These are phyloP conservation scores for Picochlorum sp. DNA, from an alignment of 139 green algal species.

Conservation along the genomic window DNA sequence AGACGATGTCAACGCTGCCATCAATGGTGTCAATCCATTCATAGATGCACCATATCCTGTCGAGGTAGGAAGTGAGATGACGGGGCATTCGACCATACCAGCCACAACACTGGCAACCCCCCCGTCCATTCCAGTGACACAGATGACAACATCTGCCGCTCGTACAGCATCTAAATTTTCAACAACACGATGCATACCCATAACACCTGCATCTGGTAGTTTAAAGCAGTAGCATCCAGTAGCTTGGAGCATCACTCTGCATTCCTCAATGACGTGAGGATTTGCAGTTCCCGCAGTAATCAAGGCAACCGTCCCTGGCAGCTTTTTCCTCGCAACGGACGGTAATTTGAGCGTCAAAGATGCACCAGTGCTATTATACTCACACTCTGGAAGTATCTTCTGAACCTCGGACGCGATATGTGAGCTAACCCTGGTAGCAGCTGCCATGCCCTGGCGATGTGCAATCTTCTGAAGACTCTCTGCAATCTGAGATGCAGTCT, in stretches of 20 bases:
- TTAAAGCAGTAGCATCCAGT: slow-evolving; percentile 53
- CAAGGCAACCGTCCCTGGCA: slow-evolving; percentile 63
- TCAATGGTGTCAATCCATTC: slow-evolving; percentile 46
- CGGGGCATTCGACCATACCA: slow-evolving; percentile 65
- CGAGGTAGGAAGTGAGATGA: slow-evolving; percentile 58
- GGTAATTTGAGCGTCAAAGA: slow-evolving; percentile 24
- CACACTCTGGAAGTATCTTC: slow-evolving; percentile 19
- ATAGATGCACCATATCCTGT: slow-evolving; percentile 58
- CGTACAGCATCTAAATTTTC: slow-evolving; percentile 39
- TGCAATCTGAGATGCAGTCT: slow-evolving; percentile 41
- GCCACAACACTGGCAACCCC: slow-evolving; percentile 59
- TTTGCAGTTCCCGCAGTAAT: slow-evolving; percentile 60
- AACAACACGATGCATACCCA: slow-evolving; percentile 45
- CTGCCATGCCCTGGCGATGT: slow-evolving; percentile 34
- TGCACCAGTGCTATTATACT: slow-evolving; percentile 41
- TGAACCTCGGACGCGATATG: slow-evolving; percentile 11
- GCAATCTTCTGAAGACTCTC: slow-evolving; percentile 32
- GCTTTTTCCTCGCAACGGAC: slow-evolving; percentile 27
- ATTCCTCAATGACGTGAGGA: slow-evolving; percentile 54
- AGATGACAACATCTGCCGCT: slow-evolving; percentile 70
- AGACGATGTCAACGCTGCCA: slow-evolving; percentile 47
- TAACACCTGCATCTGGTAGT: slow-evolving; percentile 52
- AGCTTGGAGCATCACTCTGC: slow-evolving; percentile 47
- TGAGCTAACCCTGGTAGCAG: slow-evolving; percentile 54
- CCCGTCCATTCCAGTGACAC: slow-evolving; percentile 64